A percentile compares a stretch with the other conserved stretches of the same genome.
Evolutionary conservation across 2,329 filamentous ascomycete species (phyloP).

Genomic region (Aspergillus udagawae): DNA sequence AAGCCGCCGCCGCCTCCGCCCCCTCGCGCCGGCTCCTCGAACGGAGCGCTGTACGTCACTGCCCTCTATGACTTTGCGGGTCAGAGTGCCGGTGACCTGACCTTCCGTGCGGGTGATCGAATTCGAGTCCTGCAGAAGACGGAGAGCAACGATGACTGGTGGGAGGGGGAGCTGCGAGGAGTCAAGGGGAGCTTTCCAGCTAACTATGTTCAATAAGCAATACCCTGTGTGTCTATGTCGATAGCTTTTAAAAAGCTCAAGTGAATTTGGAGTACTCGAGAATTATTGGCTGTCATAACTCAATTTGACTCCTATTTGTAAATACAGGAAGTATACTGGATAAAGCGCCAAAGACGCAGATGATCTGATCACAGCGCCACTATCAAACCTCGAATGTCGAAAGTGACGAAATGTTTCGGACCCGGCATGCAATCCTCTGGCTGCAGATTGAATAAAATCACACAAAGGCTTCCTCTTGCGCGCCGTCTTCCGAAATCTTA

Average conservation of each 20-base stretch:
- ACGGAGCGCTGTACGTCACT: conserved; percentile 56
- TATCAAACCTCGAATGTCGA: background rate
- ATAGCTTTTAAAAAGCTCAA: background rate
- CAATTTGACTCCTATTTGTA: background rate
- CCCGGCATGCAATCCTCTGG: background rate
- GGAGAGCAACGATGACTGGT: conserved; percentile 78
- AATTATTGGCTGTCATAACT: background rate
- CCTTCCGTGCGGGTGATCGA: conserved; percentile 71
- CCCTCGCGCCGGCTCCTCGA: conserved; percentile 50
- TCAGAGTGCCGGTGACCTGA: conserved; percentile 65
- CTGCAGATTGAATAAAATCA: conserved; percentile 9
- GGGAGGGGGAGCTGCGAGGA: conserved; percentile 72
- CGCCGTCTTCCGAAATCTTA: conserved; percentile 13
- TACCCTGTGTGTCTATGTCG: background rate
- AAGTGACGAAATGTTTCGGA: background rate
- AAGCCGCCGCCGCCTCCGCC: conserved; percentile 74
- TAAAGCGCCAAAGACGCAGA: background rate
- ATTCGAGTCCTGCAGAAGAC: conserved; percentile 78
- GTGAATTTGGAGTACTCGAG: background rate
- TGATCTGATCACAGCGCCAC: background rate
- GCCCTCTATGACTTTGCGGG: conserved; percentile 73
- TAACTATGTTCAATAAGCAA: conserved; percentile 64
- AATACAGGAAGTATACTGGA: background rate
- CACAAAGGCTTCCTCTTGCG: conserved; percentile 23
- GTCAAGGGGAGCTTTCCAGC: conserved; percentile 71